These are phyloP conservation scores for Neonectria hederae DNA, from an alignment of 2,329 filamentous ascomycete species.

Conservation along the genomic window DNA sequence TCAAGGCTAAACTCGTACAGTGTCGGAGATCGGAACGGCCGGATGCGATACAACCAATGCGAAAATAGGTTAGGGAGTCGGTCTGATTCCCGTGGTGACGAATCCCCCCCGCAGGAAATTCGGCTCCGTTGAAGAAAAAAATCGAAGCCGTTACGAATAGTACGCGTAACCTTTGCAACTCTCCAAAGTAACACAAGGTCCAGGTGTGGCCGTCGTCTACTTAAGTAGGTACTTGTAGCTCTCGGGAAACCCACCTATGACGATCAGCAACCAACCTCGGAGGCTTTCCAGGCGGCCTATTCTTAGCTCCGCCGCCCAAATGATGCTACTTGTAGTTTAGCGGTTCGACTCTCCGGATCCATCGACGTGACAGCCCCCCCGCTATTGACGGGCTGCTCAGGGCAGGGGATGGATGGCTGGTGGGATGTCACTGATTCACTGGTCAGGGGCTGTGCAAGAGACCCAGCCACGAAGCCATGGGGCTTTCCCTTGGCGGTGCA, in stretches of 20 bases:
- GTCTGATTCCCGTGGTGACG: conserved; percentile 11
- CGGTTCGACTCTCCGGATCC: background rate
- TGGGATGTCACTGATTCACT: background rate
- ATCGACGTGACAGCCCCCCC: conserved; percentile 3
- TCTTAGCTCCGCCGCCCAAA: conserved; percentile 32
- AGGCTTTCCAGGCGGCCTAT: conserved; percentile 13
- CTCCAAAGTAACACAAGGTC: background rate
- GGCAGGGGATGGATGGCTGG: background rate
- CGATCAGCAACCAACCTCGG: background rate
- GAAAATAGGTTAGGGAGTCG: conserved; percentile 7
- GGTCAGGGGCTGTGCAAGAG: conserved; percentile 11
- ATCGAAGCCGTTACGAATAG: background rate
- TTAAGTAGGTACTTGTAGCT: background rate
- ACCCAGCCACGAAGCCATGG: conserved; percentile 5
- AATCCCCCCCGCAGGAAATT: background rate
- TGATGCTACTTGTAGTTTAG: conserved; percentile 2
- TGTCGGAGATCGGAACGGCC: conserved; percentile 13
- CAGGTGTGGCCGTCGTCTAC: background rate
- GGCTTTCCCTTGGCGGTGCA: background rate
- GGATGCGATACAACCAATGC: conserved; percentile 12
- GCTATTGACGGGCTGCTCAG: conserved; percentile 2
- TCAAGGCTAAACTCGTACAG: background rate
- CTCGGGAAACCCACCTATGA: background rate
- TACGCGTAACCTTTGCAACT: background rate
- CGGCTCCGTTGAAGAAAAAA: background rate